Evolutionary conservation across 768 basidiomycete species (phyloP), one percentile per base, ranked within the genome.

Genomic region (Kwoniella newhampshirensis): DNA sequence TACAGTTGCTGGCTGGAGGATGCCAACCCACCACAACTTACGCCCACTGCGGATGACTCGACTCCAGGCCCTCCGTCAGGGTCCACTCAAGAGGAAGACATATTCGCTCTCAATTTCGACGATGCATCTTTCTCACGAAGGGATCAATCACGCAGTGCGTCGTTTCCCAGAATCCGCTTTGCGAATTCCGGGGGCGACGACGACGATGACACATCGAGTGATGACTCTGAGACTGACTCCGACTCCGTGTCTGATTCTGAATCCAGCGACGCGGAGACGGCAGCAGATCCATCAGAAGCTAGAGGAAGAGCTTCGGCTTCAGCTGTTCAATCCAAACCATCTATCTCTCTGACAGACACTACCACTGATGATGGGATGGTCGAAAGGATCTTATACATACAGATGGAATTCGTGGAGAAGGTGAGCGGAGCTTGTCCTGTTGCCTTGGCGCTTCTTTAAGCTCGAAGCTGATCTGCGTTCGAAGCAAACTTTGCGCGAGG

Each of bases 151-250:
- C 45, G 67, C 51, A 82, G 84, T 8, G 81, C 80, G 6, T 71
- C 69, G 1, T 94, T 94, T 66, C 91, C 91, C 0, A 88, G 87
- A 62, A 90, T 94, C 21, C 87, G 89, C 66, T 92, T 92, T 68
- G 84, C 77, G 32, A 77, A 80, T 42, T 68, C 62, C 27, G 66
- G 62, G 3, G 79, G 77, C 18, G 80, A 81, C 20, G 82, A 81
- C 18, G 68, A 73, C 1, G 77, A 79, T 4, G 80, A 80, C 27
- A 62, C 77, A 72, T 59, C 67, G 63, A n/a, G 73, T 74, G 56
- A 68, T 43, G 62, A 53, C 18, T 63, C 57, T 21, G 62, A 66
- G 28, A 52, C 54, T n/a, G 57, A 54, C 25, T 20, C 28, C 21
- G 51, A 47, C 18, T 49, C 30, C 25, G 57, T 51, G 23, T 36